Conservation (phyloP, 495 filamentous ascomycete species). For the Aspergillus coremiiformis region DNA sequence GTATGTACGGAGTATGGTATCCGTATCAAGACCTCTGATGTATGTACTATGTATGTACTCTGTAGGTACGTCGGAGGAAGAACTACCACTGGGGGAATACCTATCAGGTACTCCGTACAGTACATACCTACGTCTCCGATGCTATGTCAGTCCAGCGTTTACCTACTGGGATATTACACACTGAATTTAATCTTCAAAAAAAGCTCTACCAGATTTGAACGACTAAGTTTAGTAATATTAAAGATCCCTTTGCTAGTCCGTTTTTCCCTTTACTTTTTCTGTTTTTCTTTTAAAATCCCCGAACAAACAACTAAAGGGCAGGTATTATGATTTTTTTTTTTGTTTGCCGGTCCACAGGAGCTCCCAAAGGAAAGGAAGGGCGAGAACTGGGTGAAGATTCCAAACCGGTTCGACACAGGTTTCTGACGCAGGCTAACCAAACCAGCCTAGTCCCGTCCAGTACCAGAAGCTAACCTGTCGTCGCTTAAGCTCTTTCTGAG, state of each 20-base stretch:
- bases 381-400: background rate
- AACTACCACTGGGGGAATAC: background rate
- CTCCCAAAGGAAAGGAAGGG: background rate
- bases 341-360: too few species aligned
- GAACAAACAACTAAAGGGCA: too few species aligned
- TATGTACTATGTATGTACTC: background rate
- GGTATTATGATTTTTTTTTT: too few species aligned
- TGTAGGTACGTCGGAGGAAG: background rate
- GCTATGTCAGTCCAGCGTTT: background rate
- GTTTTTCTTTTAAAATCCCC: too few species aligned
- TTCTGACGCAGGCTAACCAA: conserved; percentile 7
- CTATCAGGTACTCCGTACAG: background rate
- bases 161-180: too few species aligned
- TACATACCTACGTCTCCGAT: background rate
- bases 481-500: conserved; percentile 22
- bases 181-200: too few species aligned
- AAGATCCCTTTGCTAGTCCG: too few species aligned
- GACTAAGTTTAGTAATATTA: too few species aligned
- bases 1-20: background rate
- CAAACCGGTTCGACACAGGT: conserved; percentile 12
- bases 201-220: too few species aligned
- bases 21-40: background rate
- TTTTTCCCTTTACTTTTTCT: too few species aligned
- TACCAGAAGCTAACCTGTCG: conserved; percentile 10
- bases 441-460: conserved; percentile 7